Evolutionary conservation across 371 early-diverging fungal genomes (phyloP), one percentile per base, ranked within the genome.

Genomic region (Capniomyces stellatus): DNA sequence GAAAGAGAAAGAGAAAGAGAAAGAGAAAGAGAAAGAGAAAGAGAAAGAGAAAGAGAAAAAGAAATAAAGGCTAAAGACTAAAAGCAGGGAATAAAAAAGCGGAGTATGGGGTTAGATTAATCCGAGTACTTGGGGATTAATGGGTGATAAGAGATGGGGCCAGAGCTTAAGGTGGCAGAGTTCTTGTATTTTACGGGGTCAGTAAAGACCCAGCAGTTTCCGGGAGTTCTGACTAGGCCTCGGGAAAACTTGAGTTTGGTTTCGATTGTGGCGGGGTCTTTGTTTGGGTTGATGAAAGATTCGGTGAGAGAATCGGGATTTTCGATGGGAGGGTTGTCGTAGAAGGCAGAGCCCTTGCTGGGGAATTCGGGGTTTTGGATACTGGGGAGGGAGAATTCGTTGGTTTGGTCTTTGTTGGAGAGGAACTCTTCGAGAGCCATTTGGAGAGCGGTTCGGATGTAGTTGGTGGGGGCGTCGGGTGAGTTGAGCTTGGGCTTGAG

Each of bases 401-500:
- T n/a, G n/a, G n/a, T n/a, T n/a, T n/a, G n/a, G n/a, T n/a, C n/a
- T 6, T 35, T 35, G 35, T 10, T 35, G 35, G 6, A 35, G 35
- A 15, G 15, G 35, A 10, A 35, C 28, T n/a, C 28, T 27, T 64
- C 57, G n/a, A 56, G 29, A 6, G 55, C 62, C 64, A 61, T 64
- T 19, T 43, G 44, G 52, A 66, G 46, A 4, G 65, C 60, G 22
- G 61, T 60, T 35, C 62, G 59, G 54, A 65, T 60, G 46, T 65
- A 55, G 39, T 63, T 64, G 4, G 55, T 54, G 4, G 54, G 47
- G 19, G 12, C 25, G 10, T 6, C 19, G 10, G 4, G 4, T 4
- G 19, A n/a, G 21, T 6, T 10, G 10, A 44, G 25, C 19, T 35
- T 35, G 15, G 35, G 15, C 35, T 35, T 35, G 35, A 35, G 35